Base-by-base conservation (phyloP, 345 rosid genomes). In the Eucalyptus sp. region DNA sequence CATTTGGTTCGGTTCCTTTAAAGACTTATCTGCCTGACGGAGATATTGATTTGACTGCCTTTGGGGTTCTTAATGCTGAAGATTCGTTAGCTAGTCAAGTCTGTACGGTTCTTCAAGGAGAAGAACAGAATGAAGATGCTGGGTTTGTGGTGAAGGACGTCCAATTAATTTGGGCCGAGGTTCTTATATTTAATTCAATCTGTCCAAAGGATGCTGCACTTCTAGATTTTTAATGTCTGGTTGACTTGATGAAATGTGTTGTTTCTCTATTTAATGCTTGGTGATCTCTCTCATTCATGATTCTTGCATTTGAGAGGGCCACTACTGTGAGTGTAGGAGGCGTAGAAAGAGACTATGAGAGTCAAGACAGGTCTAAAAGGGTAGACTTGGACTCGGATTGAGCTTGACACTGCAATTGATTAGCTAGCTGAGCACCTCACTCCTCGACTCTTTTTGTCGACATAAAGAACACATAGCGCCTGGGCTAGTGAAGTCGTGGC, bases 21-120 rank as follows among this genome's bases (percentile, higher is more conserved):
- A 97, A 93, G 93, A 97, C 99, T 8, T 97, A 97, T 95, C 99
- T 97, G 89, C 99, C 99, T 79, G 99, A 97, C 91, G 98, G 98
- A 84, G 99, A 97, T 90, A 96, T 97, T 92, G 99, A 97, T 91
- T 91, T 97, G 92, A 97, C 98, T 29, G 95, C 96, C 90, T 93
- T 97, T 91, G 95, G 96, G 91, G 94, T 94, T 79, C 86, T 86
- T 44, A 92, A 90, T 87, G 86, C 89, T 18, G 98, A 95, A 88
- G 97, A 96, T 89, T 95, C 96, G 66, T 86, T 96, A 88, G 97
- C 96, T 76, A 90, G 89, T 86, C 92, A 95, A 44, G 94, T 95
- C 86, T 93, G 91, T 81, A 66, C 96, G 60, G 94, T 95, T 76
- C 97, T 96, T 89, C 97, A 96, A 91, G 92, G 93, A 88, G 97